Conservation (phyloP, 2,329 filamentous ascomycete species). For the Stemphylium vesicarium region DNA sequence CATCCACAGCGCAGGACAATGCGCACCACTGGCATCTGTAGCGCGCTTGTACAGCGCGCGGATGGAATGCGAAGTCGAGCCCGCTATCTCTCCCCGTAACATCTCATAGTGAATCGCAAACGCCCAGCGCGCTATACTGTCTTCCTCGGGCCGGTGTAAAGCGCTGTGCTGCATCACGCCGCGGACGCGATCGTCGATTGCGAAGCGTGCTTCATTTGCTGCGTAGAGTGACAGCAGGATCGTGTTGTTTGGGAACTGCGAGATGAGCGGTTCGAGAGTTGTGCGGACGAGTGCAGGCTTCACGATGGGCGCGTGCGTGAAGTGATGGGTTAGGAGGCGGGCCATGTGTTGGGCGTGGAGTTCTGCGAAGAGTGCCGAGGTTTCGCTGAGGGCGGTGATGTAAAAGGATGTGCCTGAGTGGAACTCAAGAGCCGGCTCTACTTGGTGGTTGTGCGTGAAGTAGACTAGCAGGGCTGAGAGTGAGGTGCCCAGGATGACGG, state of each 20-base stretch:
- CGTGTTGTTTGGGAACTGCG: conserved; percentile 74
- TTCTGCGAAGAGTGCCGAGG: conserved; percentile 58
- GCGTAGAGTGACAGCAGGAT: conserved; percentile 74
- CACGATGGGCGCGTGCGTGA: conserved; percentile 67
- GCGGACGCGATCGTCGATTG: conserved; percentile 79
- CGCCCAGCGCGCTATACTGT: conserved; percentile 57
- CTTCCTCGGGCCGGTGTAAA: conserved; percentile 35
- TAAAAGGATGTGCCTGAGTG: conserved; percentile 40
- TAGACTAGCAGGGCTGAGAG: conserved; percentile 72
- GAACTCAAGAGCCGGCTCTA: conserved; percentile 47
- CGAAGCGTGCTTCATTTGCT: conserved; percentile 75
- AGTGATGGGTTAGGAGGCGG: conserved; percentile 70
- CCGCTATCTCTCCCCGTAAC: conserved; percentile 49
- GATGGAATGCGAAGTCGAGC: conserved; percentile 58
- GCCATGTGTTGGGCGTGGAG: conserved; percentile 72
- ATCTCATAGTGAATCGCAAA: conserved; percentile 65
- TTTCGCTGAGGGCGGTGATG: conserved; percentile 32
- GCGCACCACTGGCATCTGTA: conserved; percentile 43
- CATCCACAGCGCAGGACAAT: conserved; percentile 43
- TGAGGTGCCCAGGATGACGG: conserved; percentile 64
- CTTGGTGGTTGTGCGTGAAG: conserved; percentile 54
- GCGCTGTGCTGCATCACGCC: conserved; percentile 60
- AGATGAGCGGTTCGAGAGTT: conserved; percentile 66
- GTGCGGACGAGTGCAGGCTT: conserved; percentile 70
- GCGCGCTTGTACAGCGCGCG: conserved; percentile 64